Evolutionary conservation across 2,329 filamentous ascomycete species (phyloP).

Genomic region (Nemania bipapillata): DNA sequence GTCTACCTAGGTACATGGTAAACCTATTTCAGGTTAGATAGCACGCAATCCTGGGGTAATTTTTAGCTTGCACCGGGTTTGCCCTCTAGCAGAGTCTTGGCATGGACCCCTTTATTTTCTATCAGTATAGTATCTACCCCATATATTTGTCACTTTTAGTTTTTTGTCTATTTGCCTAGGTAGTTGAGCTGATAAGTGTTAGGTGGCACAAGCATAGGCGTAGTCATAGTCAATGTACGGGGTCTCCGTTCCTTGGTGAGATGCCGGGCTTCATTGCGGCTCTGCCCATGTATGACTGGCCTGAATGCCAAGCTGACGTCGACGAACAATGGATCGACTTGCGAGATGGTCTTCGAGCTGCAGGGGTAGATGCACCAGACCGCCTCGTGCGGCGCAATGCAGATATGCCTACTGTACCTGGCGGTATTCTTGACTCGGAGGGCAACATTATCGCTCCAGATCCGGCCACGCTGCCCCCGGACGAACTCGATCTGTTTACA

Average conservation of each 20-base stretch:
- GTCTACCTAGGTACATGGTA: not conserved
- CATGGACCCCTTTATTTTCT: conserved; percentile 5
- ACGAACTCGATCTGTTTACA: conserved; percentile 32
- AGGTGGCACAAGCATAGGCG: not conserved
- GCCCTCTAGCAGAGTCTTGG: conserved; percentile 1
- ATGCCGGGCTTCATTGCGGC: conserved; percentile 33
- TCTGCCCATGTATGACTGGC: conserved; percentile 39
- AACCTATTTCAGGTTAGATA: no score
- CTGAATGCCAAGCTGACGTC: conserved; percentile 33
- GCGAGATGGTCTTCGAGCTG: conserved; percentile 27
- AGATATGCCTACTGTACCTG: conserved; percentile 34
- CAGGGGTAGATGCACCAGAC: conserved; percentile 30
- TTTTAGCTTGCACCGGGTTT: not conserved
- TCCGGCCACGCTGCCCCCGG: conserved; percentile 33
- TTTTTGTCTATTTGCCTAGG: no score
- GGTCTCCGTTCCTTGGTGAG: no score
- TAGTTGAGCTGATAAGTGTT: no score
- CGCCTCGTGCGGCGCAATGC: conserved; percentile 33
- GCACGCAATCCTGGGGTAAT: conserved; percentile 28
- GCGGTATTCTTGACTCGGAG: conserved; percentile 30
- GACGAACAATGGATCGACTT: conserved; percentile 32
- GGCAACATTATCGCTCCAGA: conserved; percentile 31
- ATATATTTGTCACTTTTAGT: no score
- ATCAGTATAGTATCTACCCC: no score
- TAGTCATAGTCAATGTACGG: no score